phyloP scores from a whole-genome alignment of 345 rosid species.

The Ricinus communis region DNA sequence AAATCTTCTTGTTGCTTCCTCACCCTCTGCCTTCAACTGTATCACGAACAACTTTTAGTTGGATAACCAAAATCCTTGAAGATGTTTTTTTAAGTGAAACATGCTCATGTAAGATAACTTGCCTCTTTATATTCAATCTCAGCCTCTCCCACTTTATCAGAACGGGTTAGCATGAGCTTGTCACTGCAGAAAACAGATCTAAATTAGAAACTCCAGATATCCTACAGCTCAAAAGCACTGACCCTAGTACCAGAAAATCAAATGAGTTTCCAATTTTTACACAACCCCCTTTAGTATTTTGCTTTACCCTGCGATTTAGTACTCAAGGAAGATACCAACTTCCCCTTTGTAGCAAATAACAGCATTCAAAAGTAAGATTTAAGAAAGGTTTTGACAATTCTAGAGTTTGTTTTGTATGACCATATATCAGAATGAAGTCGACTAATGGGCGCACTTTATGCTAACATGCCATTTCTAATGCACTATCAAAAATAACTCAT shows the following conservation, averaged over 20 bases:
- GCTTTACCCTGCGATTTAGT: background rate
- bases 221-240: background rate
- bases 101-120: slow-evolving; percentile 22
- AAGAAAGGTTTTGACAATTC: background rate
- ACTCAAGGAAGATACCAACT: background rate
- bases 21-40: slow-evolving; percentile 82
- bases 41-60: slow-evolving; percentile 20
- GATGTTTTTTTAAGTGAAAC: background rate
- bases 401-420: background rate
- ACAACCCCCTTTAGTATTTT: background rate
- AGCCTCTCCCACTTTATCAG: slow-evolving; percentile 87
- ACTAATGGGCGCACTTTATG: background rate
- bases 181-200: slow-evolving; percentile 49
- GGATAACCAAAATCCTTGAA: background rate
- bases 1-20: slow-evolving; percentile 72
- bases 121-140: slow-evolving; percentile 86
- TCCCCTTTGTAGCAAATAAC: too few relatives aligned
- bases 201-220: background rate
- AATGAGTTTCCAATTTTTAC: background rate
- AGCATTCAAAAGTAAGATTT: background rate
- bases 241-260: background rate
- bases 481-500: background rate
- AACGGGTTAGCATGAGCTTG: slow-evolving; percentile 87
- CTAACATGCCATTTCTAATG: background rate
- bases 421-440: too few relatives aligned